These are phyloP conservation scores for Cadophora gregata DNA, from an alignment of 2,329 filamentous ascomycete species.

Conservation along the genomic window DNA sequence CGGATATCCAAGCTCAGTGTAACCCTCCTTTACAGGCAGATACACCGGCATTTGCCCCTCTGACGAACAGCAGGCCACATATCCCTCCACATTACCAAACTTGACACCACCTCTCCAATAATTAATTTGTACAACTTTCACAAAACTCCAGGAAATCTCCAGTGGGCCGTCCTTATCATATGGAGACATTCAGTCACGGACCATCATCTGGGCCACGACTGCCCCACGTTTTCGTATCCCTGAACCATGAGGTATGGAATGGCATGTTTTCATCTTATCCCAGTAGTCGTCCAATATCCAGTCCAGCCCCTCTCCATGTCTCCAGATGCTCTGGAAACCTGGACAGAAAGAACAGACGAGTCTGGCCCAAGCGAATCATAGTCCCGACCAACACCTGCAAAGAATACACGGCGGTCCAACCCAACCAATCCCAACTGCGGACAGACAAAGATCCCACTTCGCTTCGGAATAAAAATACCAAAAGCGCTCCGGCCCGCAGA, in stretches of 20 bases:
- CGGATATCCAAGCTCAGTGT: constrained; percentile 7
- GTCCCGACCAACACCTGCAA: not conserved
- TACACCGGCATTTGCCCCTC: constrained; percentile 6
- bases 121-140: constrained; percentile 2
- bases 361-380: not conserved
- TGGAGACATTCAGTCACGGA: not conserved
- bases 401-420: no score
- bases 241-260: constrained; percentile 1
- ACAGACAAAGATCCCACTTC: not conserved
- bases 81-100: constrained; percentile 8
- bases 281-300: not conserved
- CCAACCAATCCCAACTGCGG: constrained; percentile 3
- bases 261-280: not conserved
- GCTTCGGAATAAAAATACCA: constrained; percentile 4
- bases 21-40: not conserved
- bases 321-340: constrained; percentile 4
- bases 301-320: not conserved
- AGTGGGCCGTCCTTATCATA: not conserved
- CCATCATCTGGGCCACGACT: not conserved
- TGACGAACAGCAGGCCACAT: not conserved
- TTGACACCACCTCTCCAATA: constrained; percentile 4
- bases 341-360: constrained; percentile 6
- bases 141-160: constrained; percentile 1
- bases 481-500: constrained; percentile 11
- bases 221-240: constrained; percentile 8